phyloP scores from a whole-genome alignment of 1,284 basidiomycete genomes.

The Phellinidium pouzarii region DNA sequence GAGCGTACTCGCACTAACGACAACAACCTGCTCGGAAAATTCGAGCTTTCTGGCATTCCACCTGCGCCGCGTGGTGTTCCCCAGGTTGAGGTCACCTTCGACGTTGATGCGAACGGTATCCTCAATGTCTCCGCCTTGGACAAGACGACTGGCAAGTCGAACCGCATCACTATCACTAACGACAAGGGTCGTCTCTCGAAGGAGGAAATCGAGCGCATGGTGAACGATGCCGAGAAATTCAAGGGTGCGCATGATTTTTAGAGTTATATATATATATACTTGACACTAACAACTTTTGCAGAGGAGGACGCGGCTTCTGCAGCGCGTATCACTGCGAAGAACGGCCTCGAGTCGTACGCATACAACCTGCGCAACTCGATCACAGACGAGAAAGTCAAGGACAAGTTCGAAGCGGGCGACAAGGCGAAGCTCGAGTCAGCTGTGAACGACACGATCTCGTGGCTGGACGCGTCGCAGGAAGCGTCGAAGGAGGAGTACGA shows the following conservation, averaged over 20 bases:
- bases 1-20: conserved; percentile 99
- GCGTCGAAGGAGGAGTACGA: conserved; percentile 96
- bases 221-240: conserved; percentile 89
- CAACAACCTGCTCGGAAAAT: conserved; percentile 99
- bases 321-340: conserved; percentile 83
- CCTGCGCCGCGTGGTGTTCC: conserved; percentile 98
- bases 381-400: conserved; percentile 76
- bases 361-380: conserved; percentile 96
- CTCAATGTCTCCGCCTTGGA: conserved; percentile 94
- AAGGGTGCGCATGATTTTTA: conserved; percentile 45
- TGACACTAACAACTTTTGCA: conserved; percentile 26
- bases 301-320: conserved; percentile 80
- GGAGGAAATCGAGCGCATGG: conserved; percentile 99
- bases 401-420: conserved; percentile 87
- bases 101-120: conserved; percentile 98
- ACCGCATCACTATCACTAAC: conserved; percentile 96
- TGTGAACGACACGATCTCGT: conserved; percentile 81
- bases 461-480: conserved; percentile 88
- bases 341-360: conserved; percentile 86
- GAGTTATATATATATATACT: not conserved
- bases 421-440: conserved; percentile 81
- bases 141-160: conserved; percentile 97
- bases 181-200: conserved; percentile 98
- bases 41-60: conserved; percentile 96
- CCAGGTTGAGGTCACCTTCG: conserved; percentile 97